These are phyloP conservation scores for Amphichorda felina DNA, from an alignment of 2,329 filamentous ascomycete genomes.

Conservation along the genomic window DNA sequence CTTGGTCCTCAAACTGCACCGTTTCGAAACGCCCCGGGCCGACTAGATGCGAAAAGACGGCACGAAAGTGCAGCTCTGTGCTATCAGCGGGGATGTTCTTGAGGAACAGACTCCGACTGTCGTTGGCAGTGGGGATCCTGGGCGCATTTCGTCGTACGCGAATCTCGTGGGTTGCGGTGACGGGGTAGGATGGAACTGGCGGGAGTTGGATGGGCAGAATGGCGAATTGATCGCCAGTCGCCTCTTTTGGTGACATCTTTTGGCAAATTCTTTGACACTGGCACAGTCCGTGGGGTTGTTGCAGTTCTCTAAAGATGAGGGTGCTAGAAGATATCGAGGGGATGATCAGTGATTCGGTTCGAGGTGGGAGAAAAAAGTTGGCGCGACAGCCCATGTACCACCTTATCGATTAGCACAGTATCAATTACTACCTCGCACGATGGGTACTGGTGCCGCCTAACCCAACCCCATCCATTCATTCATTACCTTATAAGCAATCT, in stretches of 20 bases:
- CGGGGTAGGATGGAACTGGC: conserved; percentile 47
- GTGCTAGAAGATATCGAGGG: neutral
- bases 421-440: too few relatives aligned
- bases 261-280: too few relatives aligned
- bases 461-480: too few relatives aligned
- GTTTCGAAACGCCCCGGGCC: conserved; percentile 68
- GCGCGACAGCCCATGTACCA: too few relatives aligned
- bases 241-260: conserved; percentile 16
- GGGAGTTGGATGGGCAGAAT: conserved; percentile 59
- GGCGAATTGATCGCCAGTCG: conserved; percentile 44
- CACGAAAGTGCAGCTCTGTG: conserved; percentile 63
- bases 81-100: conserved; percentile 82
- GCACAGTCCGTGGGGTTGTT: too few relatives aligned
- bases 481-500: too few relatives aligned
- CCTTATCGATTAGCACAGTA: too few relatives aligned
- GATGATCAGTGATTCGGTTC: too few relatives aligned
- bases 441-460: too few relatives aligned
- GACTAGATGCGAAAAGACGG: conserved; percentile 62
- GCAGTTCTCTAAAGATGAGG: too few relatives aligned
- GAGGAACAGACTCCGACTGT: conserved; percentile 75
- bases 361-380: too few relatives aligned
- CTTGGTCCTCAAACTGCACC: conserved; percentile 58
- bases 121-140: conserved; percentile 60
- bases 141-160: conserved; percentile 79
- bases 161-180: conserved; percentile 63